Conservation (phyloP, 164 flowering plant genomes). For the Chimonanthus salicifolius region DNA sequence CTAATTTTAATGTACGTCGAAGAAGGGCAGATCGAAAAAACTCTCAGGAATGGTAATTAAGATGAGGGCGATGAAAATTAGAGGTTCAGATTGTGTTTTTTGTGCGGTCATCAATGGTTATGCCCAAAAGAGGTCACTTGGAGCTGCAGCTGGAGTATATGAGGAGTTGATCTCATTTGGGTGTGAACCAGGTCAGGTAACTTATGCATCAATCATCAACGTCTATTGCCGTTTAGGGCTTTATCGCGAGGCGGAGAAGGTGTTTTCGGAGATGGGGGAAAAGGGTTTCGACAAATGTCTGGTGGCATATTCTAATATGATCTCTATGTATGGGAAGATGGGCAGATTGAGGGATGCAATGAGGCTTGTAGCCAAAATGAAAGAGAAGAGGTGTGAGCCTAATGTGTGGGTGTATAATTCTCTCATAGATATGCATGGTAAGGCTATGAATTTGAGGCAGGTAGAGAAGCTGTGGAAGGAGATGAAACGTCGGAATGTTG, state of each 20-base stretch:
- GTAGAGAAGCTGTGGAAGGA: conserved; percentile 83
- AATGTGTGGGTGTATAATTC: conserved; percentile 84
- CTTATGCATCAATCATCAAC: conserved; percentile 54
- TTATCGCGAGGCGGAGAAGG: conserved; percentile 41
- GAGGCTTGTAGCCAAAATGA: conserved; percentile 76
- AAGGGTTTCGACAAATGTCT: conserved; percentile 69
- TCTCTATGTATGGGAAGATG: conserved; percentile 63
- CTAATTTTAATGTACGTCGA: conserved; percentile 64
- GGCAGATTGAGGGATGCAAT: conserved; percentile 65
- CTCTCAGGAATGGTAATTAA: conserved; percentile 35
- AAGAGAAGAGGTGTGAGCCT: conserved; percentile 61
- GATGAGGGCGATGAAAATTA: conserved; percentile 36
- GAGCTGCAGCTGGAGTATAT: conserved; percentile 36
- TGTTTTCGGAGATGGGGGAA: conserved; percentile 50
- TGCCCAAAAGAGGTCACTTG: conserved; percentile 42
- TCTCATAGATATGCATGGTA: conserved; percentile 70
- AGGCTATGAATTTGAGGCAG: conserved; percentile 45
- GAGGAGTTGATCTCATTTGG: conserved; percentile 36
- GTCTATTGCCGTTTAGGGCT: conserved; percentile 43
- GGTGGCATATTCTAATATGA: conserved; percentile 78
- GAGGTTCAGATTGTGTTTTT: conserved; percentile 61
- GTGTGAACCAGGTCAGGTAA: conserved; percentile 78
- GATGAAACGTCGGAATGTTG: conserved; percentile 61
- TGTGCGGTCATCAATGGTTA: conserved; percentile 66
- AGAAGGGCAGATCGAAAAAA: conserved; percentile 54